These are phyloP conservation scores for Orbilia brochopaga DNA, from an alignment of 2,329 filamentous ascomycete genomes.

Conservation along the genomic window DNA sequence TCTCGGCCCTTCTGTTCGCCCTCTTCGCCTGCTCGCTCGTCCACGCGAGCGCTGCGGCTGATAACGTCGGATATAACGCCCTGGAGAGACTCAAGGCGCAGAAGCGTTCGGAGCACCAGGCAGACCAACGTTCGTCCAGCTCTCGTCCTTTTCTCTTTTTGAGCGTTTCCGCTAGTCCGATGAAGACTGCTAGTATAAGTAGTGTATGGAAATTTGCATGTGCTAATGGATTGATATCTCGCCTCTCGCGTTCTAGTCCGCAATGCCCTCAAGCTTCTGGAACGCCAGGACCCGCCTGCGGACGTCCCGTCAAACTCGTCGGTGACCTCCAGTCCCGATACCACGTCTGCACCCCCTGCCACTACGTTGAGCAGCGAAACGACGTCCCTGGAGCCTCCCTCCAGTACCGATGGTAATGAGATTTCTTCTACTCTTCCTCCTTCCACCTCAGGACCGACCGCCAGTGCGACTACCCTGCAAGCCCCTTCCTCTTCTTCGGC, in stretches of 20 bases:
- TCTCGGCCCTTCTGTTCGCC: constrained; percentile 24
- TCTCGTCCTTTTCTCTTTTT: background rate
- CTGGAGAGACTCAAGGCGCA: constrained; percentile 39
- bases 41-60: constrained; percentile 36
- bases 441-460: background rate
- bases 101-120: constrained; percentile 34
- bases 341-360: constrained; percentile 9
- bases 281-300: constrained; percentile 30
- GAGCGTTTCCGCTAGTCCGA: too few species aligned
- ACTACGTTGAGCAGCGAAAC: background rate
- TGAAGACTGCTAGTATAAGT: too few species aligned
- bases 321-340: constrained; percentile 14
- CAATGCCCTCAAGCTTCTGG: constrained; percentile 26
- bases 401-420: constrained; percentile 29
- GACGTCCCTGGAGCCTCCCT: constrained; percentile 27
- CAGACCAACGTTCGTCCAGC: constrained; percentile 3
- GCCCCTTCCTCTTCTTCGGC: background rate
- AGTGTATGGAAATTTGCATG: too few species aligned
- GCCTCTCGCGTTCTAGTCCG: constrained; percentile 2
- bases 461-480: background rate
- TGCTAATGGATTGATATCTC: constrained; percentile 6
- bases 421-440: constrained; percentile 7
- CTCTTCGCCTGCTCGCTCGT: constrained; percentile 24
- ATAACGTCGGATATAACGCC: constrained; percentile 34
- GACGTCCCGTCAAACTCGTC: constrained; percentile 27